Percentiles rank a stretch among this genome's conserved stretches.
These are phyloP conservation scores for Rhodotorula mucilaginosa DNA, from an alignment of 1,284 basidiomycete species.

Conservation along the genomic window DNA sequence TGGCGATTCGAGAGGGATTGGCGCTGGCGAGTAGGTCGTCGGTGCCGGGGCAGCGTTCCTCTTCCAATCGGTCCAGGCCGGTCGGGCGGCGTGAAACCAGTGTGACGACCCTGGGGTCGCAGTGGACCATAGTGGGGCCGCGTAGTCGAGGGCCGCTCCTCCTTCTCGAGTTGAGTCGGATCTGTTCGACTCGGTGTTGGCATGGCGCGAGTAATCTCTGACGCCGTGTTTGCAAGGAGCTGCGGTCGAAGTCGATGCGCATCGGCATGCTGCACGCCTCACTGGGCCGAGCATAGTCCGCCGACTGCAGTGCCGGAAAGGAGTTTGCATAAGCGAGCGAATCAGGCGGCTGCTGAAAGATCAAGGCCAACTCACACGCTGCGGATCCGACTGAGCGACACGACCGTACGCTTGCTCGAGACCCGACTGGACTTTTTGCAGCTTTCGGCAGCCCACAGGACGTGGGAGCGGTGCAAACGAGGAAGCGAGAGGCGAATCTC, in stretches of 20 bases:
- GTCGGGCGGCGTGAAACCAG: slow-evolving; percentile 3
- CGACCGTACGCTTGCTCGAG: no score
- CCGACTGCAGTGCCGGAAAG: background rate
- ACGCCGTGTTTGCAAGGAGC: slow-evolving; percentile 18
- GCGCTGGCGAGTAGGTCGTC: background rate
- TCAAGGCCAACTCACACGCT: background rate
- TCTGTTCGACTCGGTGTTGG: background rate
- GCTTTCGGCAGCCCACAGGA: no score
- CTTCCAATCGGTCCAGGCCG: slow-evolving; percentile 12
- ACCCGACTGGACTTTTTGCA: background rate
- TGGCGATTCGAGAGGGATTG: no score
- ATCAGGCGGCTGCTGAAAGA: no score
- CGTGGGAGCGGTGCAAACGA: no score
- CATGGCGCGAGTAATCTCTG: background rate
- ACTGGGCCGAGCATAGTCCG: slow-evolving; percentile 5
- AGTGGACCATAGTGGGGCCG: slow-evolving; percentile 4
- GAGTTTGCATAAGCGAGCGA: no score
- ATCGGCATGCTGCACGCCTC: slow-evolving; percentile 15
- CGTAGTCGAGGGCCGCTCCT: slow-evolving; percentile 1
- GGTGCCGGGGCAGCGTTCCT: background rate
- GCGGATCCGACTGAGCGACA: background rate
- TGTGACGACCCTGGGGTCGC: background rate
- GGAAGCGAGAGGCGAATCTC: background rate
- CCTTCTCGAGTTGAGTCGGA: no score
- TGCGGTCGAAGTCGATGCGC: slow-evolving; percentile 28